These are phyloP conservation scores for Jasminum sambac DNA, from an alignment of 257 asterid species.

Conservation along the genomic window DNA sequence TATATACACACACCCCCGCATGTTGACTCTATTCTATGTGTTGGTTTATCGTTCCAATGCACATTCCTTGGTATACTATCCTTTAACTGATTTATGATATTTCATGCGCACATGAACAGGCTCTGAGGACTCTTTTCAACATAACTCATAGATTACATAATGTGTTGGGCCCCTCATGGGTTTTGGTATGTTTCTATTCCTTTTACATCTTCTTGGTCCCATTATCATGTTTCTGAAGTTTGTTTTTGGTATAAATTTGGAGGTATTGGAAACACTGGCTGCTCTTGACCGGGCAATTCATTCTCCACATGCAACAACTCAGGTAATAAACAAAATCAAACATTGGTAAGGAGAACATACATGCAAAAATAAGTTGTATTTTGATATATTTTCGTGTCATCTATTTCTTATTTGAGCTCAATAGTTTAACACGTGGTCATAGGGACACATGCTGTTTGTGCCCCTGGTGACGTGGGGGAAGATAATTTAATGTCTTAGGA, in stretches of 20 bases:
- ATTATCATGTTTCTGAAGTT: slow-evolving; percentile 25
- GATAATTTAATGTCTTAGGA: background rate
- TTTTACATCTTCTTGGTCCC: slow-evolving; percentile 8
- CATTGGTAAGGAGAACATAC: slow-evolving; percentile 2
- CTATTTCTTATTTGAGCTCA: background rate
- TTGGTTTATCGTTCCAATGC: slow-evolving; percentile 1
- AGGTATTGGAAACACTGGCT: slow-evolving; percentile 96
- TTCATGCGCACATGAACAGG: slow-evolving; percentile 46
- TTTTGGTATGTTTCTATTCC: slow-evolving; percentile 62
- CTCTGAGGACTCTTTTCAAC: slow-evolving; percentile 94
- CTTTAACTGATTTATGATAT: slow-evolving; percentile 21
- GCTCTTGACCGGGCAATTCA: slow-evolving; percentile 94
- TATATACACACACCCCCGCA: no score
- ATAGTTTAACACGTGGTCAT: background rate
- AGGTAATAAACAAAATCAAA: slow-evolving; percentile 46
- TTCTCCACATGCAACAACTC: slow-evolving; percentile 97
- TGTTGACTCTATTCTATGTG: slow-evolving; percentile 5
- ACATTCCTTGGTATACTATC: slow-evolving; percentile 10
- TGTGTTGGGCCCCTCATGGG: slow-evolving; percentile 98
- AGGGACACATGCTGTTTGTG: background rate
- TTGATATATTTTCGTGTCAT: background rate
- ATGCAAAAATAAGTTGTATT: slow-evolving; percentile 8
- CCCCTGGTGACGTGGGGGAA: background rate
- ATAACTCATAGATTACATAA: slow-evolving; percentile 93
- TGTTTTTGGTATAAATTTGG: slow-evolving; percentile 26